Percentiles rank a stretch among this genome's conserved stretches.
These are phyloP conservation scores for Pestalotiopsis sp. DNA, from an alignment of 2,329 filamentous ascomycete species.

Conservation along the genomic window DNA sequence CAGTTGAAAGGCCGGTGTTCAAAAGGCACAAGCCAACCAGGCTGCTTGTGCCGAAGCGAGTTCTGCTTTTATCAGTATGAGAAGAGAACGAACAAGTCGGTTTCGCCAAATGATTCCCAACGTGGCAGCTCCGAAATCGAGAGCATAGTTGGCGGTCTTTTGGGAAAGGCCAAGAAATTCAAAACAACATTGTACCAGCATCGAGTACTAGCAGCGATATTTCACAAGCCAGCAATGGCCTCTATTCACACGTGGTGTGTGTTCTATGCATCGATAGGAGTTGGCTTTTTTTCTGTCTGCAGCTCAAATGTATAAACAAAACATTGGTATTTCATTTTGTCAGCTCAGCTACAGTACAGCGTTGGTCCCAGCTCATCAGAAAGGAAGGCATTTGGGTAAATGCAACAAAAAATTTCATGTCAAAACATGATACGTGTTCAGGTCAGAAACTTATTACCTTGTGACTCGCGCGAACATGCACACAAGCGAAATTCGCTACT, in stretches of 20 bases:
- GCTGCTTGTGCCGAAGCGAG: neutral
- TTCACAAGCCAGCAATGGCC: neutral
- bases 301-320: neutral
- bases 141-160: neutral
- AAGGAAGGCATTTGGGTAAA: neutral
- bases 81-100: neutral
- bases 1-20: neutral
- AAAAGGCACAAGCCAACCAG: neutral
- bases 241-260: neutral
- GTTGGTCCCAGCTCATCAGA: neutral
- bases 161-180: neutral
- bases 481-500: neutral
- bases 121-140: neutral
- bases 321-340: neutral
- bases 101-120: neutral
- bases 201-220: neutral
- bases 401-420: neutral
- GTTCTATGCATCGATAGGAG: neutral
- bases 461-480: neutral
- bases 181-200: neutral
- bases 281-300: neutral
- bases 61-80: neutral
- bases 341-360: neutral
- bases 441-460: neutral
- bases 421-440: neutral